Evolutionary conservation across 352 stramenopile genomes (phyloP).

Genomic region (Pythium utonaiense): DNA sequence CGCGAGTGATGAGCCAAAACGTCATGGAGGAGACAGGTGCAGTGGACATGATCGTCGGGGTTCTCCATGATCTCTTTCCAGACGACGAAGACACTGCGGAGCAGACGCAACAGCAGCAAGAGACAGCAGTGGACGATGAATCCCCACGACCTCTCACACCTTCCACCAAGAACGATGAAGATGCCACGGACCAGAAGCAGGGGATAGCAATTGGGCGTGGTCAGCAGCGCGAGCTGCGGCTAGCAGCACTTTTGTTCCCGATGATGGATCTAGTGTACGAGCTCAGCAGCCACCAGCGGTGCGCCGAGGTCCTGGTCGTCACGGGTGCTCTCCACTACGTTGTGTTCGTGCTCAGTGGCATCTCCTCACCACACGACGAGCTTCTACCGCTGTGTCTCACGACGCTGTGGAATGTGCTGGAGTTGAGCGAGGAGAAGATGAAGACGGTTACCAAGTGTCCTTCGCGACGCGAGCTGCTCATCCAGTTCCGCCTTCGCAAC

Average conservation of each 20-base stretch:
- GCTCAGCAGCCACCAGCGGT: constrained; percentile 59
- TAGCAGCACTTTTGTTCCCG: constrained; percentile 46
- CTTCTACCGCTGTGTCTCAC: constrained; percentile 64
- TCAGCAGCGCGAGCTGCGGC: neutral
- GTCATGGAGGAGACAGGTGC: constrained; percentile 61
- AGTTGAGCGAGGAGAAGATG: constrained; percentile 60
- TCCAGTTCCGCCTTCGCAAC: constrained; percentile 60
- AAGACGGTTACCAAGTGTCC: constrained; percentile 32
- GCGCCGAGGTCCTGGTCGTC: constrained; percentile 64
- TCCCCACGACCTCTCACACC: constrained; percentile 11
- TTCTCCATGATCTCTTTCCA: constrained; percentile 70
- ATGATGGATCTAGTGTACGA: constrained; percentile 63
- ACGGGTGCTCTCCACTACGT: constrained; percentile 63
- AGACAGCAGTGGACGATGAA: neutral
- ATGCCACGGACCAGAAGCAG: neutral
- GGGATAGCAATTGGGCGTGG: neutral
- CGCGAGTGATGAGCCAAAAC: constrained; percentile 61
- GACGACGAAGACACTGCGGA: constrained; percentile 28
- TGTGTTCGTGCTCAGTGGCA: constrained; percentile 54
- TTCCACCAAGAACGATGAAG: constrained; percentile 12
- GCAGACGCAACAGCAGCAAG: neutral
- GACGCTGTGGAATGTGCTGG: constrained; percentile 74
- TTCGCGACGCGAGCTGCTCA: constrained; percentile 54
- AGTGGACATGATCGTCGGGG: constrained; percentile 51
- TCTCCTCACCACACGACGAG: constrained; percentile 58